Percentiles rank a stretch among this genome's conserved stretches.
Conservation (phyloP, 352 stramenopile genomes). For the Peronospora destructor region DNA sequence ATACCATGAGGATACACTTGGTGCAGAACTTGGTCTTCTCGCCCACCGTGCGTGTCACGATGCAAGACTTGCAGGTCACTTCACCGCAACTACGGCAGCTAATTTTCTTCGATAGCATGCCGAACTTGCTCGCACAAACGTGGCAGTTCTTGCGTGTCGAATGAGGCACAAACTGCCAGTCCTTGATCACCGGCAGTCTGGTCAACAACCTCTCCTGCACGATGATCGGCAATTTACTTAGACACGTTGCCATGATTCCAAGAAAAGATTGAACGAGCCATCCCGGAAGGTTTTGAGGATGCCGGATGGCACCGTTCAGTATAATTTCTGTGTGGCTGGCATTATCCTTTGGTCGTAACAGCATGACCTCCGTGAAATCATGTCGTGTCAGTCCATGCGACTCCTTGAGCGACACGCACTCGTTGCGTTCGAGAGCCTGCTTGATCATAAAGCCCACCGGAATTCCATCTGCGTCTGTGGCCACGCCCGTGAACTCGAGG, state of each 20-base stretch:
- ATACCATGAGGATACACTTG: conserved; percentile 59
- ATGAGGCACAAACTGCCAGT: conserved; percentile 37
- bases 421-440: conserved; percentile 43
- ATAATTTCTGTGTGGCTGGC: conserved; percentile 50
- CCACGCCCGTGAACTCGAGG: conserved; percentile 65
- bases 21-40: conserved; percentile 68
- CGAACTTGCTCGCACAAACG: conserved; percentile 57
- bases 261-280: conserved; percentile 43
- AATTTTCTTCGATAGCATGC: conserved; percentile 65
- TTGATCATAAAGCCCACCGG: conserved; percentile 58
- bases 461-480: conserved; percentile 42
- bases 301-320: conserved; percentile 38
- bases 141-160: conserved; percentile 53
- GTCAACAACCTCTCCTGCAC: conserved; percentile 45
- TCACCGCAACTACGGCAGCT: conserved; percentile 72
- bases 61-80: conserved; percentile 70
- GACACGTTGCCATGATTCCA: conserved; percentile 25
- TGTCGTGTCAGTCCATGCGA: conserved; percentile 50
- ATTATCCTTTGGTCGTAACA: conserved; percentile 37
- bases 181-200: conserved; percentile 40
- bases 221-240: conserved; percentile 46
- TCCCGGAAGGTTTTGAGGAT: conserved; percentile 32
- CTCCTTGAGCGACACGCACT: conserved; percentile 59
- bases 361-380: conserved; percentile 44
- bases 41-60: conserved; percentile 43